Conservation (phyloP, 306 rosid genomes). For the Quercus robur region DNA sequence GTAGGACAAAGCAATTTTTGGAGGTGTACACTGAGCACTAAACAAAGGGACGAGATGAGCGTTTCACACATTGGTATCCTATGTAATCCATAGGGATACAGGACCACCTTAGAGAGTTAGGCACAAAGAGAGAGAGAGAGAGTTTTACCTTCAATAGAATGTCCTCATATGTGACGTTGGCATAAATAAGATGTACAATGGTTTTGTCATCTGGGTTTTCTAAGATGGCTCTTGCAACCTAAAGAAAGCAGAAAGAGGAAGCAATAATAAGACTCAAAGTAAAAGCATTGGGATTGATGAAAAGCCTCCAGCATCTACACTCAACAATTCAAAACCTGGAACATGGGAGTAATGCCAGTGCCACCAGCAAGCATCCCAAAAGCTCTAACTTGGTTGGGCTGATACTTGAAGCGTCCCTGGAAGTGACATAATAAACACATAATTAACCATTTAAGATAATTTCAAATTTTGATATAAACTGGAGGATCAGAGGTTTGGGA, state of each 20-base stretch:
- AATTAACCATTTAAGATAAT: background rate
- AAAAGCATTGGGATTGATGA: background rate
- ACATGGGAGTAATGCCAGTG: conserved; percentile 84
- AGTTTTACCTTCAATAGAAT: conserved; percentile 44
- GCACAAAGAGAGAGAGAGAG: background rate
- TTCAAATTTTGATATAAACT: too few species aligned
- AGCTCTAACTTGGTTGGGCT: conserved; percentile 58
- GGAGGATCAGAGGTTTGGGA: too few species aligned
- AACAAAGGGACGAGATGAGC: background rate
- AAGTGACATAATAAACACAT: background rate
- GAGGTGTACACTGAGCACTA: background rate
- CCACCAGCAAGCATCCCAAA: conserved; percentile 92
- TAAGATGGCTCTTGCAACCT: conserved; percentile 65
- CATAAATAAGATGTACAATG: conserved; percentile 52
- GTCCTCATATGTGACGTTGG: conserved; percentile 68
- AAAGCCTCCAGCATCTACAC: background rate
- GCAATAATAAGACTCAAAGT: background rate
- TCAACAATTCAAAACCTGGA: conserved; percentile 47
- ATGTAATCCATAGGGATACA: background rate
- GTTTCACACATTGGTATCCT: background rate
- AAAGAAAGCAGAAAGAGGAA: background rate
- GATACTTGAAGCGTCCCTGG: conserved; percentile 78
- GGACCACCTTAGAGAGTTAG: background rate
- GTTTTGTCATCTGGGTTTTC: conserved; percentile 68
- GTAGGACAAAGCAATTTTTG: background rate